Evolutionary conservation across 768 basidiomycete genomes (phyloP), one percentile per base, ranked within the genome.

Genomic region (Daedalea quercina): DNA sequence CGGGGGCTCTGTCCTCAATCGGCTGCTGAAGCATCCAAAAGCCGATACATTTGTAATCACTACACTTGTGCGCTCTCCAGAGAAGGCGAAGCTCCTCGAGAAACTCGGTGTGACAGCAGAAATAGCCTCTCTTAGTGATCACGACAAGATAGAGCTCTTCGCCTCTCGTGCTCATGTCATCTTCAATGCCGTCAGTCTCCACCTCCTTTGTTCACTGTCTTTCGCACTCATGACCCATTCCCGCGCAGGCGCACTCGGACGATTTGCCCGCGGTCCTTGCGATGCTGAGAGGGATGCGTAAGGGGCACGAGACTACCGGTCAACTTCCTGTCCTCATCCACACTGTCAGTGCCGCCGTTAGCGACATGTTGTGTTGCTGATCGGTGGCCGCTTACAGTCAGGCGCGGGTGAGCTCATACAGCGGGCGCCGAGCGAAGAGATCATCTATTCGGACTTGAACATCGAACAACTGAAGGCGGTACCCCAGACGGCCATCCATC

Each of bases 271-370:
- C 76, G 0, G 70, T 70, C 0, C 57, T 72, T 37, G 76, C 79
- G 0, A 74, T 77, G 15, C 63, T 87, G 49, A 69, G 61, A 8
- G 84, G 85, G 1, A 52, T 80, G 59, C 80, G 76, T 67, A 74
- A 68, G 55, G 65, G 70, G 17, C 63, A 73, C 47, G 67, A 71
- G 35, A 59, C 52, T 19, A 77, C 75, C 0, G 75, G 77, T 1
- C 65, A 61, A 1, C 58, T 62, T 1, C 59, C 56, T 3, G 34
- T 53, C 37, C 34, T 60, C 25, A 57, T 60, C 20, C 80, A 87
- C 60, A 82, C 82, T 0, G 84, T 82, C 57, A 57, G 81, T 64
- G 23, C 37, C 20, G 17, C 41, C 20, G 1, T 23, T 15, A 50
- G 43, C 22, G 9, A 15, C 26, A 19, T 19, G 3, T 9, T 24